Percentiles rank a stretch among this genome's conserved stretches.
phyloP scores from a whole-genome alignment of 1,139 yeast species.

The Nematodospora anomalae region DNA sequence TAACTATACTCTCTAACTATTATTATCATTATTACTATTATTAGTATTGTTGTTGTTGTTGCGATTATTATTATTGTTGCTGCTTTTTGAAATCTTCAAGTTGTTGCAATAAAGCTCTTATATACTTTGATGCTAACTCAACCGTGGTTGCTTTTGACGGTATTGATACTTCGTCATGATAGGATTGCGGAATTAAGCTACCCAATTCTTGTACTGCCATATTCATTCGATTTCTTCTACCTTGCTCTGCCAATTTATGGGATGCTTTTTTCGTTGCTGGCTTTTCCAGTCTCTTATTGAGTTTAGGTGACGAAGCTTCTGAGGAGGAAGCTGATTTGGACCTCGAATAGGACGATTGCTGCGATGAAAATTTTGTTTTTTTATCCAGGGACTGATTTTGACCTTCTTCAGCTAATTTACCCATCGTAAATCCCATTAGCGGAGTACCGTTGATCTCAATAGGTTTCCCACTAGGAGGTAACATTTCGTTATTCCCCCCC shows the following conservation, averaged over 20 bases:
- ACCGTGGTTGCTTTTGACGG: slow-evolving; percentile 94
- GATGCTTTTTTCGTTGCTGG: slow-evolving; percentile 63
- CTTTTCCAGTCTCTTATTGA: slow-evolving; percentile 23
- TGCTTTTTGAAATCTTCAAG: slow-evolving; percentile 9
- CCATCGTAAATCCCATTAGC: slow-evolving; percentile 52
- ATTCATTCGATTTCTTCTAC: slow-evolving; percentile 90
- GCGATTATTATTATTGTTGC: not conserved
- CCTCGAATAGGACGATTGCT: slow-evolving; percentile 16
- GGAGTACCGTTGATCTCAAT: slow-evolving; percentile 20
- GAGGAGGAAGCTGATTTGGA: slow-evolving; percentile 20
- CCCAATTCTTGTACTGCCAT: slow-evolving; percentile 77
- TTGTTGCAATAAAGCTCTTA: slow-evolving; percentile 42
- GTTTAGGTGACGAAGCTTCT: slow-evolving; percentile 20
- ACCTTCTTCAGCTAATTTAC: slow-evolving; percentile 41
- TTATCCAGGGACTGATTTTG: slow-evolving; percentile 2
- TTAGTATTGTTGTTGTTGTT: not conserved
- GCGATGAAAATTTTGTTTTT: slow-evolving; percentile 5
- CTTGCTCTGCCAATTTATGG: slow-evolving; percentile 95
- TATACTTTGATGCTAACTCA: slow-evolving; percentile 78
- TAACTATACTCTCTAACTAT: not conserved
- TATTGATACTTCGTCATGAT: slow-evolving; percentile 58
- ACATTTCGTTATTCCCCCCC: slow-evolving; percentile 28
- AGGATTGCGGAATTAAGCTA: slow-evolving; percentile 59
- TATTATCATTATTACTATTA: not conserved
- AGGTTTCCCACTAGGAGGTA: slow-evolving; percentile 36